Base-by-base conservation (phyloP, 352 stramenopile species). In the Globisporangium spiculum region DNA sequence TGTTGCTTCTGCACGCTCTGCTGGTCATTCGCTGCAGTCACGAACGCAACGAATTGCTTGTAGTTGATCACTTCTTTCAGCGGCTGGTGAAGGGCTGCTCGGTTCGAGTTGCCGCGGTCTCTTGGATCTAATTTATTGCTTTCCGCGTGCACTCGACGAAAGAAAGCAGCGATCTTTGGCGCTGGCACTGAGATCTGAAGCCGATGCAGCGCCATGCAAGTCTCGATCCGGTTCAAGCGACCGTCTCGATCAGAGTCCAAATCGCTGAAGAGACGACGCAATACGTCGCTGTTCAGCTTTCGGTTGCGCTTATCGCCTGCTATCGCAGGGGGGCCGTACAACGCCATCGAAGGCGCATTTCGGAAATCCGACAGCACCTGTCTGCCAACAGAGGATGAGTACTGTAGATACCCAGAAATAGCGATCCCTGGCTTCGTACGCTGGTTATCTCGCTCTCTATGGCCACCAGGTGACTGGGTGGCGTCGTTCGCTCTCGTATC, bases 241-340 rank as follows among this genome's bases (percentile, higher is more conserved):
- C 87, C 83, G 59, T 95, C 85, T 32, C 73, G 80, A 60, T 95
- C 79, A 0, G 66, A 62, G 61, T 95, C 87, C 52, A 95, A 65
- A 59, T 93, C 84, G 44, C 74, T 90, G 60, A 95, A 95, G n/a
- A 95, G 82, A 2, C 86, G 78, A 1, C 87, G 83, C 50, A 95
- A 66, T 9, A 93, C 74, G 54, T 90, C 79, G 3, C 67, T 66
- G 24, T 89, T 88, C 4, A 90, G 70, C 18, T 67, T 59, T 1
- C 60, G 27, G 18, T 46, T 48, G 16, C 20, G 54, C 0, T 9
- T 16, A 10, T 71, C 36, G 18, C 60, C 66, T 14, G 44, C 54
- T 22, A 44, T 57, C 20, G 68, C 75, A 30, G 71, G 75, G 0
- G 77, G 76, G 18, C 78, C 83, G 74, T 90, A 93, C n/a, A 84